Evolutionary conservation across 805 yeast genomes (phyloP).

Genomic region (Metschnikowia similis): DNA sequence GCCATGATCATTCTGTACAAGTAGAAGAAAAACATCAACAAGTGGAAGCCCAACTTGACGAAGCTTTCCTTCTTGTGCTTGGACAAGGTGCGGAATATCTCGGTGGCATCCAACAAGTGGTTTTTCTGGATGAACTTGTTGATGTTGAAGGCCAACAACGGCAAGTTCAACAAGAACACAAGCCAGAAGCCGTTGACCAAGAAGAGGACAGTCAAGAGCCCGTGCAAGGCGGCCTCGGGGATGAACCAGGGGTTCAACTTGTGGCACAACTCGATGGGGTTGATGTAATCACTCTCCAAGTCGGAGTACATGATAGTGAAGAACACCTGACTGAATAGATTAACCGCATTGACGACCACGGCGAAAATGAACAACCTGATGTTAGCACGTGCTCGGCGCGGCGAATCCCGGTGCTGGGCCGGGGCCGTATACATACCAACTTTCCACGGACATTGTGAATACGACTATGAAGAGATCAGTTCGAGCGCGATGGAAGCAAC

Average conservation of each 20-base stretch:
- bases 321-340: constrained; percentile 87
- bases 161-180: constrained; percentile 75
- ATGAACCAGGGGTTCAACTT: constrained; percentile 82
- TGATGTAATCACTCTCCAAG: constrained; percentile 92
- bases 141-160: constrained; percentile 78
- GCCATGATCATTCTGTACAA: constrained; percentile 95
- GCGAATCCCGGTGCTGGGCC: too few species aligned
- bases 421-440: constrained; percentile 20
- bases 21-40: constrained; percentile 90
- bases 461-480: not conserved
- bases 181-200: constrained; percentile 91
- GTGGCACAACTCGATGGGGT: constrained; percentile 94
- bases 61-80: constrained; percentile 92
- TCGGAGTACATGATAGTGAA: constrained; percentile 95
- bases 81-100: constrained; percentile 89
- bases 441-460: constrained; percentile 24
- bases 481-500: constrained; percentile 4
- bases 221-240: constrained; percentile 89
- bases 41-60: constrained; percentile 84
- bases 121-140: constrained; percentile 75
- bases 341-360: constrained; percentile 79
- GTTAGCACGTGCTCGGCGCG: constrained; percentile 7
- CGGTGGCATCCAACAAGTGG: constrained; percentile 92
- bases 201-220: constrained; percentile 61
- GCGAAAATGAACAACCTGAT: constrained; percentile 65